phyloP scores from a whole-genome alignment of 2,329 filamentous ascomycete species.

The Ophiostoma novo-ulmi region DNA sequence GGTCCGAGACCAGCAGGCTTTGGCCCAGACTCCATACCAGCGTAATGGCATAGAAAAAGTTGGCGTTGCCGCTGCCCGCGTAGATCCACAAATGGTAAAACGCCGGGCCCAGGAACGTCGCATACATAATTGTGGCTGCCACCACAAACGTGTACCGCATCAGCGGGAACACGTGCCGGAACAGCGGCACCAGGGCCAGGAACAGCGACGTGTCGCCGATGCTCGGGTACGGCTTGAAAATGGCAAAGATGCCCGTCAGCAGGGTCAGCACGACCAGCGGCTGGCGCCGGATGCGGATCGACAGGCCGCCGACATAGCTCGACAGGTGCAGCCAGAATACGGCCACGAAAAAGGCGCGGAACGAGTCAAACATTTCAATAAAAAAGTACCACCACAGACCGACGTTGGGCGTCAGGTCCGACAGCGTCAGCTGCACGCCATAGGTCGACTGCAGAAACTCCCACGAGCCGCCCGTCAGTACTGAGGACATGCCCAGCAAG shows the following conservation, averaged over 20 bases:
- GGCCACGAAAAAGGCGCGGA: conserved; percentile 91
- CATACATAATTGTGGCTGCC: conserved; percentile 76
- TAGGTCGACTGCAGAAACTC: conserved; percentile 86
- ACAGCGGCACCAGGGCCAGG: conserved; percentile 74
- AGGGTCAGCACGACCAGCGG: conserved; percentile 80
- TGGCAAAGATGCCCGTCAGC: conserved; percentile 82
- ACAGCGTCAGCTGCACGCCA: conserved; percentile 82
- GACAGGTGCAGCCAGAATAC: conserved; percentile 97
- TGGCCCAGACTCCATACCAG: conserved; percentile 94
- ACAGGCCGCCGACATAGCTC: conserved; percentile 81
- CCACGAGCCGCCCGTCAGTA: conserved; percentile 73
- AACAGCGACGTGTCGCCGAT: conserved; percentile 86
- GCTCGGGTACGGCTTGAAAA: conserved; percentile 96
- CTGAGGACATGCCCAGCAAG: conserved; percentile 65
- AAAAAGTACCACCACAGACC: conserved; percentile 99
- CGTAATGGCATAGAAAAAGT: conserved; percentile 99
- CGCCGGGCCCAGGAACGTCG: conserved; percentile 80
- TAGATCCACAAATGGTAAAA: conserved; percentile 99
- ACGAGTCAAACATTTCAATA: conserved; percentile 98
- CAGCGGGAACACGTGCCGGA: conserved; percentile 85
- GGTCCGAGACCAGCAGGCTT: conserved; percentile 79
- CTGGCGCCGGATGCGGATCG: conserved; percentile 74
- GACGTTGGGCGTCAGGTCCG: conserved; percentile 89
- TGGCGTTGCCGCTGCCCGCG: conserved; percentile 93
- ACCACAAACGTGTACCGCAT: conserved; percentile 93